Conservation (phyloP, 2,329 filamentous ascomycete species). For the Colletotrichum salicis region DNA sequence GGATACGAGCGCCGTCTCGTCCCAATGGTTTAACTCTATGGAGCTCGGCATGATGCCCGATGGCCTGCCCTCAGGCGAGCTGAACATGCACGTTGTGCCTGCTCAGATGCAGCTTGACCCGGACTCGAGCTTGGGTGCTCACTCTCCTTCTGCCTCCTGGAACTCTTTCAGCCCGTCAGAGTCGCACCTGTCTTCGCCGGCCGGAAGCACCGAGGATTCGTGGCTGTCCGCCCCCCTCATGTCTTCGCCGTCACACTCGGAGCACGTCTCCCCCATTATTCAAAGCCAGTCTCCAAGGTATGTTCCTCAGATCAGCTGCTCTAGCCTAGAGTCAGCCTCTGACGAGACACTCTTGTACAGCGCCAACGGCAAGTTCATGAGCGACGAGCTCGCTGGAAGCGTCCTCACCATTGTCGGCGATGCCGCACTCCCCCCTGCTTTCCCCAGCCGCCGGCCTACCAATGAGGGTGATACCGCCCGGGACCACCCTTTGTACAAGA, state of each 20-base stretch:
- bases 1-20: conserved; percentile 57
- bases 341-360: conserved; percentile 45
- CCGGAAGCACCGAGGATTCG: conserved; percentile 30
- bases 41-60: conserved; percentile 55
- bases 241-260: conserved; percentile 56
- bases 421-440: conserved; percentile 54
- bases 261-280: conserved; percentile 61
- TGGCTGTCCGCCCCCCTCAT: conserved; percentile 49
- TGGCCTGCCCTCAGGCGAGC: conserved; percentile 56
- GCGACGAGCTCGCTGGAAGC: conserved; percentile 34
- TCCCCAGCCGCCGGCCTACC: conserved; percentile 58
- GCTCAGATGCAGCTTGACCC: conserved; percentile 65
- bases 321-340: conserved; percentile 41
- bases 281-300: conserved; percentile 65
- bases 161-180: conserved; percentile 39
- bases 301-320: conserved; percentile 45
- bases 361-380: conserved; percentile 49
- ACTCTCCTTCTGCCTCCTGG: conserved; percentile 64
- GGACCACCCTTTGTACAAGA: conserved; percentile 78
- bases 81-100: conserved; percentile 66
- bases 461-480: conserved; percentile 68
- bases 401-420: conserved; percentile 45
- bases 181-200: conserved; percentile 36
- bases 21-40: conserved; percentile 62
- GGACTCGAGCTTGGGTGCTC: conserved; percentile 58